Percentiles rank a stretch among this genome's conserved stretches.
Conservation (phyloP, 257 asterid species). For the Apocynum venetum region DNA sequence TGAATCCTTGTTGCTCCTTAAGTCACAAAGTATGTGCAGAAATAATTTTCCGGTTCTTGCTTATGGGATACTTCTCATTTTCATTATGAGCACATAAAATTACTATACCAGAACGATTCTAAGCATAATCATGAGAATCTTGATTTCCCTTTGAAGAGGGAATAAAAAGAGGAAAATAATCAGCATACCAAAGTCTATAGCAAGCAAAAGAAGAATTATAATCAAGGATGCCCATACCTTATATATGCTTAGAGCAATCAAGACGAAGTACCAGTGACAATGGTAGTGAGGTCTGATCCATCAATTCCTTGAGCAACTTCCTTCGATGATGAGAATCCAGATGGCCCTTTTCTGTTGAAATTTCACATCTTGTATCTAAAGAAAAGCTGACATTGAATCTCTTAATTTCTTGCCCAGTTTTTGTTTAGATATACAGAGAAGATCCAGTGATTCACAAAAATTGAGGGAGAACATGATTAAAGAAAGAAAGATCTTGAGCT, state of each 20-base stretch:
- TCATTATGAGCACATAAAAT: too few relatives aligned
- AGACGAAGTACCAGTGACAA: conserved; percentile 47
- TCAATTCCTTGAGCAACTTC: conserved; percentile 54
- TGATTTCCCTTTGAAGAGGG: not conserved
- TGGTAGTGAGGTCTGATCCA: conserved; percentile 57
- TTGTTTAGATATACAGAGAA: not conserved
- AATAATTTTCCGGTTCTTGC: not conserved
- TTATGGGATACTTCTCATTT: not conserved
- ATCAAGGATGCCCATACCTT: not conserved
- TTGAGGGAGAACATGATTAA: too few relatives aligned
- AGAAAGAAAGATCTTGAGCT: too few relatives aligned
- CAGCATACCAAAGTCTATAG: not conserved
- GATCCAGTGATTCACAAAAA: not conserved
- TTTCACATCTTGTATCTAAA: not conserved
- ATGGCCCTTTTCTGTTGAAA: conserved; percentile 30
- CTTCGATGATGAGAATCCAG: conserved; percentile 60
- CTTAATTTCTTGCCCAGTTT: not conserved
- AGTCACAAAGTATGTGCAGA: conserved; percentile 48
- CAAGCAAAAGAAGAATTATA: not conserved
- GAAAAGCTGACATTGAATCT: not conserved
- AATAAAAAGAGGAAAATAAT: not conserved
- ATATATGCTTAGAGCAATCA: not conserved
- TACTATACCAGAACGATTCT: not conserved
- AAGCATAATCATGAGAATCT: not conserved
- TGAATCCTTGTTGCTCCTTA: too few relatives aligned